Evolutionary conservation across 1,284 basidiomycete genomes (phyloP).

Genomic region (Tylopilus orsonianus): DNA sequence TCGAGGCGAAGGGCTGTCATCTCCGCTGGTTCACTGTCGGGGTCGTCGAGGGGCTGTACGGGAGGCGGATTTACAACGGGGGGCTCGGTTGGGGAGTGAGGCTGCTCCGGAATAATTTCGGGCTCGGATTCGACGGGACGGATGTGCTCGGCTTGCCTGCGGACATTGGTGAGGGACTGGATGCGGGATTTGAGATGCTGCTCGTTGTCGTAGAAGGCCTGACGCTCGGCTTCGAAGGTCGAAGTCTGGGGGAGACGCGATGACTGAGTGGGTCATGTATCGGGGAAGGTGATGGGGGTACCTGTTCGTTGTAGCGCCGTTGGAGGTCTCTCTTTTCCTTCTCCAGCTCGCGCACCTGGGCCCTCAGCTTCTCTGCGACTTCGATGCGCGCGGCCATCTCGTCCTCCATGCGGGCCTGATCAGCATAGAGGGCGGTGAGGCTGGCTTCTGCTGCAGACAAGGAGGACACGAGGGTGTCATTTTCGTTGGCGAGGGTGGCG

Average conservation of each 20-base stretch:
- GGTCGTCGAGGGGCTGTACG: slow-evolving; percentile 53
- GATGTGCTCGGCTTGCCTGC: slow-evolving; percentile 51
- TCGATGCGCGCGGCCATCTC: slow-evolving; percentile 77
- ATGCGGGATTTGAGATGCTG: slow-evolving; percentile 86
- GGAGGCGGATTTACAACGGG: slow-evolving; percentile 22
- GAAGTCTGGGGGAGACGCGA: slow-evolving; percentile 48
- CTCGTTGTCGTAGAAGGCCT: slow-evolving; percentile 84
- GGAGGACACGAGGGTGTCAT: slow-evolving; percentile 58
- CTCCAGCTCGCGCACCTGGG: slow-evolving; percentile 77
- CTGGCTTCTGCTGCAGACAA: slow-evolving; percentile 66
- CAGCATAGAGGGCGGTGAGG: slow-evolving; percentile 72
- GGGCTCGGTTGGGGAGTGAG: slow-evolving; percentile 35
- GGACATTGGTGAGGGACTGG: slow-evolving; percentile 68
- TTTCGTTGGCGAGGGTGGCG: slow-evolving; percentile 57
- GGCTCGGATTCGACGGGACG: slow-evolving; percentile 25
- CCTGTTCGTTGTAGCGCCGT: slow-evolving; percentile 81
- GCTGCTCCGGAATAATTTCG: slow-evolving; percentile 25
- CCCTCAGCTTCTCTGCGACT: slow-evolving; percentile 71
- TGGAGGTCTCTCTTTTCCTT: slow-evolving; percentile 78
- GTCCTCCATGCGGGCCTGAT: slow-evolving; percentile 74
- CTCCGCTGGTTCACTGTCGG: slow-evolving; percentile 74
- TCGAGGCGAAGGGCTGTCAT: slow-evolving; percentile 79
- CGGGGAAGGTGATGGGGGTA: slow-evolving; percentile 31
- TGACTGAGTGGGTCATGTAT: slow-evolving; percentile 15
- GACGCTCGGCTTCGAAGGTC: slow-evolving; percentile 81